Percentiles rank a stretch among this genome's conserved stretches.
Conservation (phyloP, 345 rosid genomes). For the Diplotaxis tenuifolia region DNA sequence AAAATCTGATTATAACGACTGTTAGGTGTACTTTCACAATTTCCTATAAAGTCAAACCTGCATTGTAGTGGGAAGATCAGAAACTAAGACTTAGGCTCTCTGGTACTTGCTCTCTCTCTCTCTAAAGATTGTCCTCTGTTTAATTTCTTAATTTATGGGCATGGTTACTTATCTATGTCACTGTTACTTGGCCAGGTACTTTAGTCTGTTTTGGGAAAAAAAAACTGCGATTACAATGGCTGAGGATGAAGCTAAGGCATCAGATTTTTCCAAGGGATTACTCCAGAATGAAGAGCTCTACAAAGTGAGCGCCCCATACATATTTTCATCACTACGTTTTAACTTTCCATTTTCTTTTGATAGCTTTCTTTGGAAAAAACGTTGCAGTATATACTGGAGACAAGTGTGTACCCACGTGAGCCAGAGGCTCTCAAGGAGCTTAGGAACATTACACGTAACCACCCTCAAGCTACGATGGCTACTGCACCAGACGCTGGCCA, state of each 20-base stretch:
- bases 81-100: not conserved
- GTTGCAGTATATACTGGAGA: constrained; percentile 62
- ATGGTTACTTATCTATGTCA: not conserved
- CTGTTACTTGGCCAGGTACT: constrained; percentile 1
- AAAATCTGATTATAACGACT: not conserved
- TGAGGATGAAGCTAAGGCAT: constrained; percentile 8
- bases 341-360: not conserved
- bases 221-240: constrained; percentile 32
- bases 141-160: not conserved
- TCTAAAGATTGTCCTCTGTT: not conserved
- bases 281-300: constrained; percentile 54
- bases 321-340: not conserved
- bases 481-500: constrained; percentile 82
- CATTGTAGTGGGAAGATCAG: not conserved
- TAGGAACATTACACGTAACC: constrained; percentile 50
- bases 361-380: not conserved
- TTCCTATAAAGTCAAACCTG: not conserved
- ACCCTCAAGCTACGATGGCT: constrained; percentile 47
- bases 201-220: not conserved
- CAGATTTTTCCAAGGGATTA: constrained; percentile 37
- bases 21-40: not conserved
- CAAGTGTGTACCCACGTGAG: constrained; percentile 72
- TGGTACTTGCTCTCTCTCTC: not conserved
- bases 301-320: constrained; percentile 35
- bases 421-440: constrained; percentile 63